phyloP scores from a whole-genome alignment of 208 protist genomes.

The Trypanosoma boissoni region DNA sequence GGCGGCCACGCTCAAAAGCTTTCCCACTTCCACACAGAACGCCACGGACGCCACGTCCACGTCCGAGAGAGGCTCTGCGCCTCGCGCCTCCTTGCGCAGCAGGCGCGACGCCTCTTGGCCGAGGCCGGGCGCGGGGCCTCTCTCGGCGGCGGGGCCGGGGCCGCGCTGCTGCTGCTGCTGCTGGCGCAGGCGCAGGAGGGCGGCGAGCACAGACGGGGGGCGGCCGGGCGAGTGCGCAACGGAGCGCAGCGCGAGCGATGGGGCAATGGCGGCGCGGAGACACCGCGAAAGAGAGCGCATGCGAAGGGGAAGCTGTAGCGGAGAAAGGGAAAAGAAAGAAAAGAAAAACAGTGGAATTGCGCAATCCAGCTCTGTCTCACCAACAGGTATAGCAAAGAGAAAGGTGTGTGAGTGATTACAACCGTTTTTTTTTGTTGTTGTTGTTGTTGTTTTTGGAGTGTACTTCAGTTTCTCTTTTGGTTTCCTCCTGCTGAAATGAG shows the following conservation, averaged over 20 bases:
- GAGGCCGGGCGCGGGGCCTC: conserved; percentile 29
- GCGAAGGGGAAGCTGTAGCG: background rate
- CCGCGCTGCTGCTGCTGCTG: conserved; percentile 23
- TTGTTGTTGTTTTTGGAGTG: too few relatives aligned
- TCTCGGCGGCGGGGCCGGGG: background rate
- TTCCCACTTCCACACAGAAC: conserved; percentile 74
- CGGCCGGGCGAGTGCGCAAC: conserved; percentile 1
- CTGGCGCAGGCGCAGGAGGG: conserved; percentile 35
- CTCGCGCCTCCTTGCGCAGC: conserved; percentile 48
- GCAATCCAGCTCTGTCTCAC: too few relatives aligned
- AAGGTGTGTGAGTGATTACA: too few relatives aligned
- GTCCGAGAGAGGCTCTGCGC: conserved; percentile 54
- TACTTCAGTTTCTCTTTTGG: too few relatives aligned
- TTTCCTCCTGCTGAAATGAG: too few relatives aligned
- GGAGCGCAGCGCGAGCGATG: background rate
- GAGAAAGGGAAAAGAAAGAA: conserved; percentile 11
- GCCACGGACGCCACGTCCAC: conserved; percentile 28
- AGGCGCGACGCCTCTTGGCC: conserved; percentile 42
- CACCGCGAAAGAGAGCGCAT: background rate
- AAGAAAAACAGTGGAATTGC: conserved; percentile 13
- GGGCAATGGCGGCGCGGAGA: background rate
- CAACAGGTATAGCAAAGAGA: too few relatives aligned
- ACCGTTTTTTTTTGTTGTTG: too few relatives aligned
- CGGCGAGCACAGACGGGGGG: conserved; percentile 27
- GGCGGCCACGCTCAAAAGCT: conserved; percentile 60